A percentile compares a stretch with the other conserved stretches of the same genome.
These are phyloP conservation scores for Vigna reflexopilosa DNA, from an alignment of 306 rosid genomes.

Conservation along the genomic window DNA sequence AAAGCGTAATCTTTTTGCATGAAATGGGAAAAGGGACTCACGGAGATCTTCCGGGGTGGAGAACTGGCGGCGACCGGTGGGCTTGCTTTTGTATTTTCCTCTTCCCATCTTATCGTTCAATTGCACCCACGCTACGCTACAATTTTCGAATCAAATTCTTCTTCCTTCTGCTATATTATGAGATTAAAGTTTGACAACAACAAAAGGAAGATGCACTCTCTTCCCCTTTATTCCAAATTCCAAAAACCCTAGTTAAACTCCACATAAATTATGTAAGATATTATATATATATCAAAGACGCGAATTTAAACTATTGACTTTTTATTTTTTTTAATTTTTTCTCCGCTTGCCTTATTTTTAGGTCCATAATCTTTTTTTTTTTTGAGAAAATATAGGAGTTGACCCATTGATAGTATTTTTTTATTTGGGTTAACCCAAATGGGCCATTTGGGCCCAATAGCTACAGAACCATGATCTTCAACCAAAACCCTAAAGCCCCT, in stretches of 20 bases:
- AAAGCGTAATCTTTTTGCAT: neutral
- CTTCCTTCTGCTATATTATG: constrained; percentile 15
- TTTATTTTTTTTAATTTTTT: neutral
- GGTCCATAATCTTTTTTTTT: neutral
- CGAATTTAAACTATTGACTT: neutral
- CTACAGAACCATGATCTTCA: neutral
- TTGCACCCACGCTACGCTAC: constrained; percentile 20
- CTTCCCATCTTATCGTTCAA: constrained; percentile 76
- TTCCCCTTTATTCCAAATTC: constrained; percentile 40
- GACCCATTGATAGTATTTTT: neutral
- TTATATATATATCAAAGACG: neutral
- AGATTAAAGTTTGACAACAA: neutral
- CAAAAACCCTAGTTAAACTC: constrained; percentile 50
- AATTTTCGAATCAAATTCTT: constrained; percentile 37
- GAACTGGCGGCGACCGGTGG: constrained; percentile 95
- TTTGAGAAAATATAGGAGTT: neutral
- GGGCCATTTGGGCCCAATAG: constrained; percentile 16
- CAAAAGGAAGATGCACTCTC: constrained; percentile 25
- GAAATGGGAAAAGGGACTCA: constrained; percentile 43
- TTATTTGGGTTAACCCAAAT: neutral
- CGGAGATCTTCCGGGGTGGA: constrained; percentile 86
- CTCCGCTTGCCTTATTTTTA: neutral
- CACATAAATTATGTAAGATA: constrained; percentile 1
- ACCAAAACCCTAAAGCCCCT: neutral
- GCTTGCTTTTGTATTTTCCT: constrained; percentile 93